Percentiles rank a stretch among this genome's conserved stretches.
Evolutionary conservation across 2,329 filamentous ascomycete genomes (phyloP).

Genomic region (Ambrosiella xylebori): DNA sequence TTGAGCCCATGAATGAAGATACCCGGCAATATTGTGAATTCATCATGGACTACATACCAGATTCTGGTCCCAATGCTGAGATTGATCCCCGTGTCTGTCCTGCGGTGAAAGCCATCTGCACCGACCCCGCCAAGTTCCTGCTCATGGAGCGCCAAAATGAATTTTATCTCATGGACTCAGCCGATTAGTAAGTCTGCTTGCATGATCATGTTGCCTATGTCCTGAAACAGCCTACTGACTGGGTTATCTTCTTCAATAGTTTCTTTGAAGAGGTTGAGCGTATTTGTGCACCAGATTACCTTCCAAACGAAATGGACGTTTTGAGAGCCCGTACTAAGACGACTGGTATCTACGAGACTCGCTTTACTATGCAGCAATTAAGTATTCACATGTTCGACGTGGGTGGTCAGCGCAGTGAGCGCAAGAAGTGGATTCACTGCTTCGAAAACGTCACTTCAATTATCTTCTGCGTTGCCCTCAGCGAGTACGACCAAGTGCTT

Average conservation of each 20-base stretch:
- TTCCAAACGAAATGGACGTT: conserved; percentile 87
- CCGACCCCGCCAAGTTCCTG: conserved; percentile 63
- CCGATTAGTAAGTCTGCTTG: conserved; percentile 61
- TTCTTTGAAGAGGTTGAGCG: conserved; percentile 88
- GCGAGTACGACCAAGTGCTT: conserved; percentile 94
- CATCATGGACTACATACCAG: conserved; percentile 72
- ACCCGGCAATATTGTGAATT: conserved; percentile 64
- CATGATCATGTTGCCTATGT: not conserved
- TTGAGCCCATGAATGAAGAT: conserved; percentile 55
- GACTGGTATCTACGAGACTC: conserved; percentile 95
- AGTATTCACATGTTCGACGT: conserved; percentile 99
- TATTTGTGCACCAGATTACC: conserved; percentile 70
- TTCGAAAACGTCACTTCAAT: conserved; percentile 99
- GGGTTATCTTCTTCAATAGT: conserved; percentile 29
- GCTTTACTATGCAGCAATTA: conserved; percentile 95
- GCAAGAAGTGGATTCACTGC: conserved; percentile 99
- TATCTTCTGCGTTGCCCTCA: conserved; percentile 95
- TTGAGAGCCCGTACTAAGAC: conserved; percentile 93
- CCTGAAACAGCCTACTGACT: conserved; percentile 2
- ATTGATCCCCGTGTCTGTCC: conserved; percentile 67
- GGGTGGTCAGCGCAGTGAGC: conserved; percentile 86
- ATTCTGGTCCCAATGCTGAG: conserved; percentile 73
- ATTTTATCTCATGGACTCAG: conserved; percentile 98
- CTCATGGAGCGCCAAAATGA: conserved; percentile 90
- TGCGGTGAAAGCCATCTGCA: conserved; percentile 77